Base-by-base conservation (phyloP, 2,329 filamentous ascomycete genomes). In the Hyphodiscus sp. region DNA sequence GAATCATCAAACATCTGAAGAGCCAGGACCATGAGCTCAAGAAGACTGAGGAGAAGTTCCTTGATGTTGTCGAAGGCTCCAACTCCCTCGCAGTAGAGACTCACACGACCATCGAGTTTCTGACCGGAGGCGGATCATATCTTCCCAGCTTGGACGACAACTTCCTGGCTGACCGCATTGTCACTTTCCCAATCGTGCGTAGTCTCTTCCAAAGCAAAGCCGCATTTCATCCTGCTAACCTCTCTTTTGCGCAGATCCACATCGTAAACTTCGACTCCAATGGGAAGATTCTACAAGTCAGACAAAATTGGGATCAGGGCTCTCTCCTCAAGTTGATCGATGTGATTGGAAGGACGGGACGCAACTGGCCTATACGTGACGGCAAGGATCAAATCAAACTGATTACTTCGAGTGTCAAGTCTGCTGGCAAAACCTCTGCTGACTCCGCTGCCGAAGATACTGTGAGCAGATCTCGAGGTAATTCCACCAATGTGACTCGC, bases 331-430 rank as follows among this genome's bases (percentile, higher is more conserved):
- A 94, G 74, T 87, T 95, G 70, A 80, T 96, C 59, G 91, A 96
- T 58, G 85, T 96, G 53, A 97, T 99, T 70, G 92, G 94, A 65
- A 86, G 85, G 68, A 86, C 87, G 51, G 89, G 89, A 53, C 88
- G 87, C 69, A 95, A 94, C 73, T 99, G 94, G 94, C 94, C 94
- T 51, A 95, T 99, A 67, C 83, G 84, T 62, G 91, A 96, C 68
- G 87, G 86, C 67, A 82, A 82, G 64, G 91, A 96, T 51, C 91
- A 97, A 74, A 78, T 86, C 62, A 85, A 83, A 64, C 74, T 96
- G 65, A 89, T 96, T 64, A 76, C 80, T 59, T 76, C 74, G 48
- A 85, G 78, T 59, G 73, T 82, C 63, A 79, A 80, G 63, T 70
- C 73, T 41, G 69, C 72, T n/a, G 73, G 73, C 53, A 70, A 67